Evolutionary conservation across 352 stramenopile species (phyloP).

Genomic region (Phytophthora litchii): DNA sequence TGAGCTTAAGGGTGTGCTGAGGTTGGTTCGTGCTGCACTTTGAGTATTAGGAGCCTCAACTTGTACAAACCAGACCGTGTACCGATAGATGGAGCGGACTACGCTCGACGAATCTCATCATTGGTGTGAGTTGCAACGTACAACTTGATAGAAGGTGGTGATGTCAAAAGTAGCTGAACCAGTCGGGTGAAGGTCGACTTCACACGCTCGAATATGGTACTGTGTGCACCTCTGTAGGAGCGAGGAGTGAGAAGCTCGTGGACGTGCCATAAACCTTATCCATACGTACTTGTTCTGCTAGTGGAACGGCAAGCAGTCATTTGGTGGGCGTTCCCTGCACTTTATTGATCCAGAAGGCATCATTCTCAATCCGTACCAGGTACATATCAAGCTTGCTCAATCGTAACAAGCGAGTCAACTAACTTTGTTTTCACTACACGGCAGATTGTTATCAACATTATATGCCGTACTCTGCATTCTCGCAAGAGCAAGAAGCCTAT

Average conservation of each 20-base stretch:
- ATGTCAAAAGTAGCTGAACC: slow-evolving; percentile 16
- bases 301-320: slow-evolving; percentile 73
- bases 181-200: slow-evolving; percentile 61
- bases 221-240: background rate
- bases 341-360: slow-evolving; percentile 58
- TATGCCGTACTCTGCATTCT: slow-evolving; percentile 64
- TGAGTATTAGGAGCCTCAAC: background rate
- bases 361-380: slow-evolving; percentile 72
- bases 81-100: slow-evolving; percentile 51
- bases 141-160: background rate
- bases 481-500: slow-evolving; percentile 81
- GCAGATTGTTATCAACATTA: slow-evolving; percentile 70
- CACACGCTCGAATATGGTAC: slow-evolving; percentile 77
- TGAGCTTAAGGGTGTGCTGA: slow-evolving; percentile 67
- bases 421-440: background rate
- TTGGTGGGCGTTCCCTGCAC: slow-evolving; percentile 69
- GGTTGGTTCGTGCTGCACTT: slow-evolving; percentile 25
- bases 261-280: background rate
- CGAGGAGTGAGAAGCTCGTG: too few relatives aligned
- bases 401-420: background rate
- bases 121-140: slow-evolving; percentile 49
- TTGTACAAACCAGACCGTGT: background rate
- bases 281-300: slow-evolving; percentile 24
- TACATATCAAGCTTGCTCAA: slow-evolving; percentile 4
- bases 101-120: slow-evolving; percentile 71